Base-by-base conservation (phyloP, 2,329 filamentous ascomycete genomes). In the Penicillium sp. region DNA sequence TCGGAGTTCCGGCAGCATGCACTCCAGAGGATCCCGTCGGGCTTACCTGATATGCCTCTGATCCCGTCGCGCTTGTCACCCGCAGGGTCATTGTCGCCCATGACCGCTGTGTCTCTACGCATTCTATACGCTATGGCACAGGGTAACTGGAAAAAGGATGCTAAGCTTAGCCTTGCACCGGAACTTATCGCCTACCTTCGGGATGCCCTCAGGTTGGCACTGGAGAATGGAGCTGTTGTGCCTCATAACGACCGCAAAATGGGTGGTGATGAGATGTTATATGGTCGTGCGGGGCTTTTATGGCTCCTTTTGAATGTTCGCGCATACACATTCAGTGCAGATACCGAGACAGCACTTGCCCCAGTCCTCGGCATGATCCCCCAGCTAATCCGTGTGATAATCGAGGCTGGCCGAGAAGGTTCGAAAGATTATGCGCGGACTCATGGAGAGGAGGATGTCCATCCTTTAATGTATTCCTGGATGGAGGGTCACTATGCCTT, bases 391-490 rank as follows among this genome's bases (percentile, higher is more conserved):
- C 62, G 71, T 43, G 62, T 62, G 1, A 75, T 78, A 4, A 56
- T 79, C 13, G 64, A 69, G 6, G 66, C 71, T 4, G 77, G 77
- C 6, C 69, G 61, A 36, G 61, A 73, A 37, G 74, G 75, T 2
- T 61, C 69, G 1, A 61, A 60, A n/a, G 63, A 70, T 18, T 77
- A 70, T 49, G 56, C 63, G 3, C 58, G 70, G n/a, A 63, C 67
- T 19, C 55, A 77, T 55, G 73, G 73, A 39, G 58, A 68, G 3
- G 49, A 69, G 36, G 63, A 70, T 36, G 68, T 72, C 6, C 63
- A 78, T 53, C 75, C 75, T 11, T 59, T 79, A 54, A 78, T 78
- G 76, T 79, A 76, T 69, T 62, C 67, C 14, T 78, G 75, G 72
- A 69, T 69, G 66, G 71, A 75, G 58, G 69, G 64, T 3, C 63